Percentiles rank a stretch among this genome's conserved stretches.
These are phyloP conservation scores for Jacaranda mimosifolia DNA, from an alignment of 257 asterid genomes.

Conservation along the genomic window DNA sequence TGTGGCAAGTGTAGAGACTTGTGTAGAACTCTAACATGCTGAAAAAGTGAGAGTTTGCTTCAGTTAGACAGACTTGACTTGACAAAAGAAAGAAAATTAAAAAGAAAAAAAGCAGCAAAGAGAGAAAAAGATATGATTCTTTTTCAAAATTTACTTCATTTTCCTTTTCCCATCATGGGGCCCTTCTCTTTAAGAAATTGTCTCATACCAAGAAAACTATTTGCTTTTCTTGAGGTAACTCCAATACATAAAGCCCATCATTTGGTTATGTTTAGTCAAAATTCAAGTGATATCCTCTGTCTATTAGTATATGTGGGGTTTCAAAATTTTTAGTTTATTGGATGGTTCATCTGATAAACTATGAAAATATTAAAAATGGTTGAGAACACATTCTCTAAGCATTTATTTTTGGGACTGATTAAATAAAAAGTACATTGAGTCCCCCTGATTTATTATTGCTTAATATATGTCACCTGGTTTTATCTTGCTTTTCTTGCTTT, in stretches of 20 bases:
- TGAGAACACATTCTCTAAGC: background rate
- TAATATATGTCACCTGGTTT: background rate
- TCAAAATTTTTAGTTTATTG: background rate
- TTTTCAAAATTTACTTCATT: conserved; percentile 45
- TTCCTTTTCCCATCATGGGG: conserved; percentile 44
- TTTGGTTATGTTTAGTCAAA: conserved; percentile 42
- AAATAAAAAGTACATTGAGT: background rate
- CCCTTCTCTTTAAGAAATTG: conserved; percentile 53
- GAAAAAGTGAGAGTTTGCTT: conserved; percentile 42
- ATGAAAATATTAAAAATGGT: background rate
- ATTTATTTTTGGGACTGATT: background rate
- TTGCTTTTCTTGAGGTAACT: conserved; percentile 71
- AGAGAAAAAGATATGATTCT: conserved; percentile 19
- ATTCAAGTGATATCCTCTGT: conserved; percentile 4
- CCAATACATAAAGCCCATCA: conserved; percentile 52
- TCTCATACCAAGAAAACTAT: conserved; percentile 48
- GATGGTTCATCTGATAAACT: background rate
- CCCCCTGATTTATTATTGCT: background rate
- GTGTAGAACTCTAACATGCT: conserved; percentile 34
- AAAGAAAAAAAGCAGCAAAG: background rate
- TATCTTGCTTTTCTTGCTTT: background rate
- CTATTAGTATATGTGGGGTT: background rate
- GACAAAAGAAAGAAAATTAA: background rate
- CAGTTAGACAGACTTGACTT: conserved; percentile 30
- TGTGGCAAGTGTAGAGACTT: background rate